phyloP scores from a whole-genome alignment of 371 early-diverging fungal genomes.

The Umbelopsis sp. region DNA sequence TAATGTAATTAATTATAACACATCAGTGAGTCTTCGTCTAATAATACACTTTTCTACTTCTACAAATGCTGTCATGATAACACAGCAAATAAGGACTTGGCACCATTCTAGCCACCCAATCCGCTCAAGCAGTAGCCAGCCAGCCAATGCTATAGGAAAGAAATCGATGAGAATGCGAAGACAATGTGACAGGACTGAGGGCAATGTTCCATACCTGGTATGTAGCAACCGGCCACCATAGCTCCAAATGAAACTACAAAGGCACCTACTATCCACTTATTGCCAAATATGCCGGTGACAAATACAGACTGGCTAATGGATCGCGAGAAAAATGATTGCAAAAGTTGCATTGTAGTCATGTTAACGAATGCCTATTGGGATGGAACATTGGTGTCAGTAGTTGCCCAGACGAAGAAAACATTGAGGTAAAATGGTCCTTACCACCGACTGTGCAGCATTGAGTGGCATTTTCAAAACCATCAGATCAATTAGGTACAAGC shows the following conservation, averaged over 20 bases:
- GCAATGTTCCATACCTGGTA: conserved; percentile 55
- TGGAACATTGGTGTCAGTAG: neutral
- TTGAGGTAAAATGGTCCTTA: conserved; percentile 6
- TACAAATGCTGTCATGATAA: conserved; percentile 66
- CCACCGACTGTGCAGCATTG: conserved; percentile 33
- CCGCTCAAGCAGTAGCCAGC: conserved; percentile 67
- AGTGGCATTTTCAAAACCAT: conserved; percentile 39
- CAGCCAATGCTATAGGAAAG: neutral
- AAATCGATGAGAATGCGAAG: neutral
- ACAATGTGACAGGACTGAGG: neutral
- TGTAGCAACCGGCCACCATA: conserved; percentile 74
- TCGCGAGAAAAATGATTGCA: conserved; percentile 80
- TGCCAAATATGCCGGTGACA: conserved; percentile 68
- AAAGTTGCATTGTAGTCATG: conserved; percentile 79
- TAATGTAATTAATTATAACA: neutral
- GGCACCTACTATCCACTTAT: conserved; percentile 76
- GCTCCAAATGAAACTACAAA: conserved; percentile 64
- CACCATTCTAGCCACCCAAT: conserved; percentile 78
- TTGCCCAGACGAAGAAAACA: neutral
- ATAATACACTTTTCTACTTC: conserved; percentile 71
- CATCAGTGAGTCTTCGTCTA: conserved; percentile 25
- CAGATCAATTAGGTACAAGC: conserved; percentile 55
- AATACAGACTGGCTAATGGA: conserved; percentile 73
- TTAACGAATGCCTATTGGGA: conserved; percentile 68
- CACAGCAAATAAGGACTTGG: conserved; percentile 66